Base-by-base conservation (phyloP, 2,329 filamentous ascomycete species). In the Hymenoscyphus repandus region DNA sequence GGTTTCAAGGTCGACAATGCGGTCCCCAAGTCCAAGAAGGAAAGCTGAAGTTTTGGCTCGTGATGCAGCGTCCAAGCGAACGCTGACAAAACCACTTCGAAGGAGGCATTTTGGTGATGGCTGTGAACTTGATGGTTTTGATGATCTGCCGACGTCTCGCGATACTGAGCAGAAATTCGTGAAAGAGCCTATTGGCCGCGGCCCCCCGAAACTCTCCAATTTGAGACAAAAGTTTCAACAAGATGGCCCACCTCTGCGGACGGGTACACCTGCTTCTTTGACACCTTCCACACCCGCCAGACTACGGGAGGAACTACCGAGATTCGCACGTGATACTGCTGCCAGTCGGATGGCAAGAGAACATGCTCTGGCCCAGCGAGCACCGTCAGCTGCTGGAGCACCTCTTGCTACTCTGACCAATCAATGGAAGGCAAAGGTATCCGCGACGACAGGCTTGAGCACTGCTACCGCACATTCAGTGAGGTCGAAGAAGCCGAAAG, bases 91-190 rank as follows among this genome's bases (percentile, higher is more conserved):
- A 66, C 90, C 90, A 2, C 76, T 80, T 33, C 77, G 82, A 37
- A 75, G 76, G 53, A 79, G 83, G 41, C 82, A 88, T 62, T 99
- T 95, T 70, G 93, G 93, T 11, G 90, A 96, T 67, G 93, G 93
- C 13, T 87, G 86, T 53, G 93, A 99, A 69, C 76, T 99, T 32
- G 92, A 97, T 60, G 83, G 80, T 2, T 97, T 99, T 66, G 93
- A 99, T 66, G 93, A 99, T 69, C 73, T 99, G 50, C 92, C 92
- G 1, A 97, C 91, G 0, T 96, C 91, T 13, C 82, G 79, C 11
- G 82, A 86, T 53, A 79, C 82, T 12, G 93, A 99, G 69, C 90
- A 83, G 55, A 87, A 82, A 61, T 99, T 82, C 64, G 76, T 90
- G 55, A 95, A 91, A 68, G 83, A 87, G 61, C 91, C 93, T 2